Evolutionary conservation across 345 rosid genomes (phyloP).

Genomic region (Physaria fendleri): DNA sequence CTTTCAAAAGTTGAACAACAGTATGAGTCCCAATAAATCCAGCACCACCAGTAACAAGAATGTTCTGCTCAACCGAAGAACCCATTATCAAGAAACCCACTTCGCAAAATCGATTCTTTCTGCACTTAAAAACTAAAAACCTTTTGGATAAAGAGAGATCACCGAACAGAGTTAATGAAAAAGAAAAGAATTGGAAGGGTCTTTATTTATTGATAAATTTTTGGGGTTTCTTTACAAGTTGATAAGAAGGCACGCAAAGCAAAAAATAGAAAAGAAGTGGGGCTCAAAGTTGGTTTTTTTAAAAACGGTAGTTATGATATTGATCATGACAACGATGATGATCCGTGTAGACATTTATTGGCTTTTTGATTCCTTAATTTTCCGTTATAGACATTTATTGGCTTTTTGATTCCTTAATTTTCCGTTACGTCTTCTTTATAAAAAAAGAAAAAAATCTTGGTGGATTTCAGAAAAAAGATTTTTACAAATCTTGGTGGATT

Average conservation of each 20-base stretch:
- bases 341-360: background rate
- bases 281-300: slow-evolving; percentile 18
- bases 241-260: slow-evolving; percentile 32
- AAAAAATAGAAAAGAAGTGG: slow-evolving; percentile 16
- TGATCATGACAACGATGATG: slow-evolving; percentile 11
- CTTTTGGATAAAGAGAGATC: slow-evolving; percentile 15
- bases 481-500: too few species aligned
- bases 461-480: too few species aligned
- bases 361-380: background rate
- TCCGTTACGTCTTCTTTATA: too few species aligned
- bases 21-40: slow-evolving; percentile 95
- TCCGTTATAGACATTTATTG: slow-evolving; percentile 5
- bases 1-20: slow-evolving; percentile 70
- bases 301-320: slow-evolving; percentile 10
- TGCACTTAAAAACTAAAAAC: background rate
- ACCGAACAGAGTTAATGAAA: slow-evolving; percentile 30
- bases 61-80: slow-evolving; percentile 35
- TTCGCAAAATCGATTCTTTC: slow-evolving; percentile 17
- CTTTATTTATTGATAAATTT: background rate
- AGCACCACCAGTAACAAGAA: slow-evolving; percentile 97
- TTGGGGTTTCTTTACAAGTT: slow-evolving; percentile 14
- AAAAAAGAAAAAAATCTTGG: too few species aligned
- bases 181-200: slow-evolving; percentile 9
- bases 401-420: background rate
- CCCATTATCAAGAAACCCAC: slow-evolving; percentile 25